Evolutionary conservation across 768 basidiomycete genomes (phyloP), one percentile per base, ranked within the genome.

Genomic region (Pleurotus giganteus): DNA sequence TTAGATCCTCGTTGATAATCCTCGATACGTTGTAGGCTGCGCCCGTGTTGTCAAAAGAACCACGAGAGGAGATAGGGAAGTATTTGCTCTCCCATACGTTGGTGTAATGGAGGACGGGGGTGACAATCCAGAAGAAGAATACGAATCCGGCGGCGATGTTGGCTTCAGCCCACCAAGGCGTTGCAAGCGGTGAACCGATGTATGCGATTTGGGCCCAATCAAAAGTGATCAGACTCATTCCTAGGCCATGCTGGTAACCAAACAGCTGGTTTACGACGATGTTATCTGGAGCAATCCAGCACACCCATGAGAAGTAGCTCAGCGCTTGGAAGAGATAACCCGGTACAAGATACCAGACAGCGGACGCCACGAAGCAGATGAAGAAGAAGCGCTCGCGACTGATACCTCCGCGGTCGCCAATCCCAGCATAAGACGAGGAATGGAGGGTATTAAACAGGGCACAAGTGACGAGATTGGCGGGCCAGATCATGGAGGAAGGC

Each of bases 361-460:
- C 77, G 8, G 82, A 82, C 37, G 70, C 78, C 12, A 77, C 60
- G 65, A 86, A 86, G 1, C 71, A 82, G 59, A 78, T 83, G 47
- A 81, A 57, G 68, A 91, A 91, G 72, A 88, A 91, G 11, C 81
- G 77, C 62, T 88, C 84, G 50, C 90, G 81, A 55, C 78, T 81
- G 39, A 87, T 68, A 32, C 88, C 88, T 21, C 71, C 80, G 34
- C 78, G 75, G n/a, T 67, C 73, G 11, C 85, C 83, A 7, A 78
- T 78, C 43, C 88, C 88, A 2, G 82, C 74, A 59, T 88, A 88
- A 53, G 78, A 70, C 51, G 84, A 80, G 0, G 84, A 83, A 69
- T 91, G 88, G 0, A 91, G 74, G 1, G 89, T 90, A 61, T 91
- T 91, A 71, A 91, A 89, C 2, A 78, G 65, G 2, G 88, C 86